Evolutionary conservation across 768 basidiomycete species (phyloP).

Genomic region (Gloeopeniophorella convolvens): DNA sequence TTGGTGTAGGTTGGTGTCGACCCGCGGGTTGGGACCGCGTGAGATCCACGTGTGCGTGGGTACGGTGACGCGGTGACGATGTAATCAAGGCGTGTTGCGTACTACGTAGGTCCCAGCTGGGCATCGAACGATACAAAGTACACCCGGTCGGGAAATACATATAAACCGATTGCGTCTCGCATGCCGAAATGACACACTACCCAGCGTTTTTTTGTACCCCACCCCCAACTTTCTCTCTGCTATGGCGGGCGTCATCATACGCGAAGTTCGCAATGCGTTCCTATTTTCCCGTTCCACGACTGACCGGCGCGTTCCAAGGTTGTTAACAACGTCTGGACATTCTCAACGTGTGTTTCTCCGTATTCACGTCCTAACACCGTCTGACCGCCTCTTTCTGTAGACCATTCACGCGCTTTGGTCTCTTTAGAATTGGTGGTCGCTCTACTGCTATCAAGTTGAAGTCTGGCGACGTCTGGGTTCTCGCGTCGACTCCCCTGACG

Average conservation of each 20-base stretch:
- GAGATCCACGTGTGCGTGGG: too few species aligned
- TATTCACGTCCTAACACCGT: neutral
- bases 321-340: conserved; percentile 52
- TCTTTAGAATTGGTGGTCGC: conserved; percentile 75
- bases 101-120: too few species aligned
- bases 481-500: conserved; percentile 74
- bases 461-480: conserved; percentile 68
- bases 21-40: too few species aligned
- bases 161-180: too few species aligned
- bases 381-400: conserved; percentile 28
- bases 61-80: too few species aligned
- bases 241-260: conserved; percentile 33
- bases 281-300: neutral
- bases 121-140: too few species aligned
- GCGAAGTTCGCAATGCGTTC: conserved; percentile 29
- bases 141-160: too few species aligned
- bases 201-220: too few species aligned
- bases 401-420: conserved; percentile 58
- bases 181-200: too few species aligned
- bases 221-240: too few species aligned
- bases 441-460: conserved; percentile 72
- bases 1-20: too few species aligned
- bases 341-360: conserved; percentile 43
- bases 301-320: conserved; percentile 21
- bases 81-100: too few species aligned